Base-by-base conservation (phyloP, 2,329 filamentous ascomycete species). In the Colletotrichum eleusines region DNA sequence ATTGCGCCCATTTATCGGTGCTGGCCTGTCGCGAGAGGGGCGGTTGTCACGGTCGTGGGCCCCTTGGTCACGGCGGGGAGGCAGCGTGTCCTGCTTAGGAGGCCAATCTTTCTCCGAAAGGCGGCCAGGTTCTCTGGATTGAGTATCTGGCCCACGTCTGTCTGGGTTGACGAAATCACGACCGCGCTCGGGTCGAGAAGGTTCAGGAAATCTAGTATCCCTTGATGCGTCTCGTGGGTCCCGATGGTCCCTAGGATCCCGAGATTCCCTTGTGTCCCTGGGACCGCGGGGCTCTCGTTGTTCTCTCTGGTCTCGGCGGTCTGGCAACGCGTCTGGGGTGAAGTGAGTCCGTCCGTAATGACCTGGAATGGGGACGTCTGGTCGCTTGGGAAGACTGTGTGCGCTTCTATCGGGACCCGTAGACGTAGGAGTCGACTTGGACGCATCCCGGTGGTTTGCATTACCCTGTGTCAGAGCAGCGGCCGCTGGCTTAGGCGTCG, bases 361-460 rank as follows among this genome's bases (percentile, higher is more conserved):
- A 2, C 83, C 82, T 0, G 84, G 84, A 55, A 87, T 84, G 9
- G 87, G 87, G 14, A 88, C 84, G 73, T 91, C 88, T 20, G 89
- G 89, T 65, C 88, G 84, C 64, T 80, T 89, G 1, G 90, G 90
- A 8, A 91, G 80, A 20, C 78, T 72, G 31, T 65, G 59, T 5
- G 63, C 42, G 46, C 33, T 63, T 51, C 70, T 63, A 66, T 71
- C 57, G 18, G 59, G 46, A 38, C 46, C 44, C 12, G 12, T 78
- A 77, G 23, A 76, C 74, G 73, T 72, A n/a, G 77, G 80, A 31
- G 80, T 80, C 33, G 80, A 76, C 44, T 79, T 81, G 26, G 76
- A 73, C 5, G 75, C 70, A 18, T 84, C 81, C 5, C 76, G 73
- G 40, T 80, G 75, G 42, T 61, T 66, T 20, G 62, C 50, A 9